Evolutionary conservation across 148 eudicot genomes (phyloP).

Genomic region (Amaranthus cruentus): DNA sequence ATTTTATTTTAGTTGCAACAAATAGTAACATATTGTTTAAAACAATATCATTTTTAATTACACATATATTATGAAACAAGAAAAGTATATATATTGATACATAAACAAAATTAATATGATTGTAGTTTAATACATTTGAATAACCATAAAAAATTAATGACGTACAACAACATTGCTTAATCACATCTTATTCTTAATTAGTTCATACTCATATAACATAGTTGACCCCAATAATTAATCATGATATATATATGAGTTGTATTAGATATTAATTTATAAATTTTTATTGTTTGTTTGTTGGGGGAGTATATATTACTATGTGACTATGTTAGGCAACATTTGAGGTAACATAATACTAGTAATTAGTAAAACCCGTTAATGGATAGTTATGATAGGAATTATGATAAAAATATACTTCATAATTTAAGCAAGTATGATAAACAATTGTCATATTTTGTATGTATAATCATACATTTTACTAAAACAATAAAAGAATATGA

Average conservation of each 20-base stretch:
- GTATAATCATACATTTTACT: too few species aligned
- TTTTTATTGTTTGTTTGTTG: not conserved
- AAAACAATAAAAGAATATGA: too few species aligned
- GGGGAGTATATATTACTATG: too few species aligned
- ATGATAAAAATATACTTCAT: too few species aligned
- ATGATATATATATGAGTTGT: not conserved
- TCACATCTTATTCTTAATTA: not conserved
- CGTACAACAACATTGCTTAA: not conserved
- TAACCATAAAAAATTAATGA: not conserved
- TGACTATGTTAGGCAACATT: not conserved
- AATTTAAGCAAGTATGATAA: too few species aligned
- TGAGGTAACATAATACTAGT: not conserved
- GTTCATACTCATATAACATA: not conserved
- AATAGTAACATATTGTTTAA: too few species aligned
- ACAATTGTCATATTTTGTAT: too few species aligned
- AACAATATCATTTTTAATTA: not conserved
- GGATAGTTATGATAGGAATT: too few species aligned
- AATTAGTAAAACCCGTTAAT: too few species aligned
- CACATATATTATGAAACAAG: not conserved
- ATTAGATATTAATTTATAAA: not conserved
- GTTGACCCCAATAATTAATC: slow-evolving; percentile 8
- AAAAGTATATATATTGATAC: not conserved
- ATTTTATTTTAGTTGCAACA: too few species aligned
- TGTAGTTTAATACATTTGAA: not conserved
- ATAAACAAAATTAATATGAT: not conserved